Evolutionary conservation across 371 early-diverging fungal species (phyloP), one percentile per base, ranked within the genome.

Genomic region (Mortierella sp.): DNA sequence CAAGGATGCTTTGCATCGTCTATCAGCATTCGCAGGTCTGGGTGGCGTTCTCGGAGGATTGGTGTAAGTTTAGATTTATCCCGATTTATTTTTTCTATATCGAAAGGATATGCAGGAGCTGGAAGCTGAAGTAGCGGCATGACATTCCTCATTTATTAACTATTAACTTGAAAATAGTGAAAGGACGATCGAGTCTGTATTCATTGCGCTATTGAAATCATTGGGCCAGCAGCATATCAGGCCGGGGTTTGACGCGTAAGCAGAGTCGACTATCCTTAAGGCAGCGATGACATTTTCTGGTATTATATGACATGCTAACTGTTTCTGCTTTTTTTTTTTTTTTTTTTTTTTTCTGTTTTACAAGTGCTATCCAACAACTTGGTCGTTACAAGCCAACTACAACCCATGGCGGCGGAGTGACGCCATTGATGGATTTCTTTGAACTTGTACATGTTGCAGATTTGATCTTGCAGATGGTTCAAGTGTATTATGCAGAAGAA

Each of bases 361-460:
- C 3, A 66, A 92, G 91, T 68, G 93, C 93, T 12, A 87, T 88
- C 37, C 83, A 85, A 42, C 86, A 87, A 26, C 83, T 92, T 26
- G 86, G 89, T 26, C 75, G 78, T 2, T 89, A 89, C 58, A 85
- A 84, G 59, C 89, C 92, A 8, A 76, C 77, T 26, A 59, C 69
- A 2, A 82, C 79, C 26, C 68, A 76, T 57, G 82, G 75, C 19
- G 82, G 83, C 7, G 85, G 84, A 19, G 83, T 89, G 15, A 85
- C 88, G 47, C 89, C 89, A 23, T 56, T 89, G 15, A 87, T 93
- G 56, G 93, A 93, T 67, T 96, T 96, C 75, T 95, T 96, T 76
- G 96, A 95, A 76, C 85, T 96, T 59, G 91, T 96, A 7, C 96
- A 96, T 81, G 86, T 96, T 49, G 93, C 93, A 22, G 97, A 96